Evolutionary conservation across 1,284 basidiomycete species (phyloP), one percentile per base, ranked within the genome.

Genomic region (Boletus mariae): DNA sequence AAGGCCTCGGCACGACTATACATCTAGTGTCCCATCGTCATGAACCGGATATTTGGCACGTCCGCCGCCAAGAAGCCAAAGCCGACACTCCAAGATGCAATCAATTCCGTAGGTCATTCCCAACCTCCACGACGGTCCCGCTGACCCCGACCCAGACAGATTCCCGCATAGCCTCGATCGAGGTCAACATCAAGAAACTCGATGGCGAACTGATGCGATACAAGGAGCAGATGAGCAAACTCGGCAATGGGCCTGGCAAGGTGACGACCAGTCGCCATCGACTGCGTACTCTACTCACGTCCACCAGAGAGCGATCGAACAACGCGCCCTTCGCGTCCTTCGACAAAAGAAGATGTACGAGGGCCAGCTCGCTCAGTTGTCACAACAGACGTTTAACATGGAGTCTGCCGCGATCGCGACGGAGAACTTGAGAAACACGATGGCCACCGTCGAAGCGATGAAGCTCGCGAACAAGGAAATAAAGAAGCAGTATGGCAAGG

Each of bases 361-460:
- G 71, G 77, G 77, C 13, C 97, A 99, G 71, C 80, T 98, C 35
- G 80, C 84, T 9, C 94, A 98, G 71, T 80, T 99, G 12, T 80
- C 90, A 46, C 97, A 99, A 70, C 97, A 99, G 72, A 88, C 92
- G 23, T 99, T 94, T 78, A 99, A 99, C 73, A 99, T 99, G 93
- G 96, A 99, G 75, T 95, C 93, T 58, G 91, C 96, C 25, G 85
- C 90, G 10, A 86, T 99, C 71, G 90, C 94, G 15, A 98, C 96
- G 4, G 97, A 99, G 73, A 99, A 99, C 72, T 74, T 99, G 61
- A 85, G 94, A 58, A 99, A 98, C 69, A 99, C 97, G 63, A 99
- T 99, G 97, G 96, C 94, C n/a, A 99, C 97, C 0, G 87, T 99
- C 23, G 94, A 98, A 65, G 97, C 94, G 5, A 98, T 99, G 95